Evolutionary conservation across 768 basidiomycete genomes (phyloP).

Genomic region (Piloderma croceum): DNA sequence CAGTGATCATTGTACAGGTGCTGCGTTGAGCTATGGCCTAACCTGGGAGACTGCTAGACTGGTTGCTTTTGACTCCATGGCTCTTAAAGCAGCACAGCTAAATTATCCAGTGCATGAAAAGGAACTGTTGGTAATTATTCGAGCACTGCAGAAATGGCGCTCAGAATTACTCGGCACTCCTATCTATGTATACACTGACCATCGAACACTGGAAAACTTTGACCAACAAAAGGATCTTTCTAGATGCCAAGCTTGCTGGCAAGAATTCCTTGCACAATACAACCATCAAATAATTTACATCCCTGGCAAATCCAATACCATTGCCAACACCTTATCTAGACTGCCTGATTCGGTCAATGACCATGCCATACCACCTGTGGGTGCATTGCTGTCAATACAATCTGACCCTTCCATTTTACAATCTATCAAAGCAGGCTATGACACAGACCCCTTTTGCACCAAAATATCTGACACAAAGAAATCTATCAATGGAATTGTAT

Average conservation of each 20-base stretch:
- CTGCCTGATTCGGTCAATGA: slow-evolving; percentile 10
- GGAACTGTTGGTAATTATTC: slow-evolving; percentile 33
- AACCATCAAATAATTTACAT: slow-evolving; percentile 33
- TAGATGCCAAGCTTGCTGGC: slow-evolving; percentile 31
- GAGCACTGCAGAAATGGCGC: slow-evolving; percentile 24
- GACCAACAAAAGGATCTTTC: too few relatives aligned
- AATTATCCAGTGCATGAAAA: too few relatives aligned
- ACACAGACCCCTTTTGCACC: slow-evolving; percentile 5
- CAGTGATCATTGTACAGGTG: slow-evolving; percentile 25
- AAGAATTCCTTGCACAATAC: slow-evolving; percentile 33
- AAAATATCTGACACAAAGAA: slow-evolving; percentile 1
- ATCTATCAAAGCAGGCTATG: slow-evolving; percentile 3
- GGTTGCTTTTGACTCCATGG: slow-evolving; percentile 28
- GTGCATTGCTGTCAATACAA: not conserved
- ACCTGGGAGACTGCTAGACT: slow-evolving; percentile 27
- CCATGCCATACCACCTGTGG: too few relatives aligned
- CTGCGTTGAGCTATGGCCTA: slow-evolving; percentile 25
- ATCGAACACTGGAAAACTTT: too few relatives aligned
- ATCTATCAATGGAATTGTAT: too few relatives aligned
- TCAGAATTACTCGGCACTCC: slow-evolving; percentile 17
- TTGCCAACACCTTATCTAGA: slow-evolving; percentile 37
- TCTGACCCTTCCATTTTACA: not conserved
- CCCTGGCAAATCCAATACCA: slow-evolving; percentile 31
- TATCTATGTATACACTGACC: slow-evolving; percentile 30
- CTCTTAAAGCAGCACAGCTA: slow-evolving; percentile 31